Evolutionary conservation across 768 basidiomycete genomes (phyloP).

Genomic region (Panaeolus cyanescens): DNA sequence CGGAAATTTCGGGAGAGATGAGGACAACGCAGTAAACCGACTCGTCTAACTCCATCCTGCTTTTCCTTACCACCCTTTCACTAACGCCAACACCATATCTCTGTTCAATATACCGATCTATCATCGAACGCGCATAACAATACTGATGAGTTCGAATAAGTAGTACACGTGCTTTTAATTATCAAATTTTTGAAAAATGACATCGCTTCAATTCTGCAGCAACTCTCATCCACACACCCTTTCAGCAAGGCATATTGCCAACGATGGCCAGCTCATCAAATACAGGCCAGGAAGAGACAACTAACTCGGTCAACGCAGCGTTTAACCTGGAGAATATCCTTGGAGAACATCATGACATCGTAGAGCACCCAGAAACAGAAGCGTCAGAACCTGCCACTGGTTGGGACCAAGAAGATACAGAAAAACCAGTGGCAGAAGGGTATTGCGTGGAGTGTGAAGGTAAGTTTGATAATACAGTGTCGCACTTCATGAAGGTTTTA

Average conservation of each 20-base stretch:
- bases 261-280: slow-evolving; percentile 14
- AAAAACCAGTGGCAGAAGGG: slow-evolving; percentile 54
- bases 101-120: no score
- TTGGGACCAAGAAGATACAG: slow-evolving; percentile 67
- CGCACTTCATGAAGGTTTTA: no score
- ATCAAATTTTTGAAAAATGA: slow-evolving; percentile 1
- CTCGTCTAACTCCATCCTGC: no score
- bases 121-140: no score
- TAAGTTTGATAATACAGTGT: slow-evolving; percentile 33
- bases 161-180: slow-evolving; percentile 5
- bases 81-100: no score
- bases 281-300: slow-evolving; percentile 13
- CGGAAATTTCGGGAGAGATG: no score
- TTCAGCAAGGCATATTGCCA: not conserved
- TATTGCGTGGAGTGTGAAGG: slow-evolving; percentile 89
- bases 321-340: slow-evolving; percentile 77
- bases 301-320: slow-evolving; percentile 17
- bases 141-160: no score
- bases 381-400: slow-evolving; percentile 40
- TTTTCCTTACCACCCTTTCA: no score
- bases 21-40: no score
- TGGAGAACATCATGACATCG: slow-evolving; percentile 56
- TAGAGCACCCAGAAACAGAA: slow-evolving; percentile 53
- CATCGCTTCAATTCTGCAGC: not conserved
- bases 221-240: not conserved